Evolutionary conservation across 2,329 filamentous ascomycete species (phyloP).

Genomic region (Curvularia sp.): DNA sequence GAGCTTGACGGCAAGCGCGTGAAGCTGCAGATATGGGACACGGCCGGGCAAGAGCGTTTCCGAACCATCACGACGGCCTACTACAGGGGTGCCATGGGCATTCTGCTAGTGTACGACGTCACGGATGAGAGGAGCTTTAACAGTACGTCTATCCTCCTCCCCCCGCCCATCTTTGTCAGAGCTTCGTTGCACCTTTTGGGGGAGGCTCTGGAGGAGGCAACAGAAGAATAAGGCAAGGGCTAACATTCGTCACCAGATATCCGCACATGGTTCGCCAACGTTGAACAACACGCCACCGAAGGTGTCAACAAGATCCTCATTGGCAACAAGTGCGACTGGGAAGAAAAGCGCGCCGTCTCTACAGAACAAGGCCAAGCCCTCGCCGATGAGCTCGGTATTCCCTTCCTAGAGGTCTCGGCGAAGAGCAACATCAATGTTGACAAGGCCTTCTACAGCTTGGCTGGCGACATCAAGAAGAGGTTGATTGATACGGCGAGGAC

Average conservation of each 20-base stretch:
- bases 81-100: slow-evolving; percentile 98
- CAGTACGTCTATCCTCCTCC: slow-evolving; percentile 66
- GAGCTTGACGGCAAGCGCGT: slow-evolving; percentile 98
- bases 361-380: slow-evolving; percentile 92
- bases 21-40: slow-evolving; percentile 99
- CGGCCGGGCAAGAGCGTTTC: slow-evolving; percentile 97
- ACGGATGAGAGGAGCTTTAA: slow-evolving; percentile 96
- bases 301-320: slow-evolving; percentile 99
- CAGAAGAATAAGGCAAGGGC: slow-evolving; percentile 17
- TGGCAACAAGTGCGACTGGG: slow-evolving; percentile 99
- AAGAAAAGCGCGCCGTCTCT: slow-evolving; percentile 95
- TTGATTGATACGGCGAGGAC: slow-evolving; percentile 90
- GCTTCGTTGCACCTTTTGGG: not conserved
- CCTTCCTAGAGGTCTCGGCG: slow-evolving; percentile 97
- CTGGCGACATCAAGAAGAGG: slow-evolving; percentile 96
- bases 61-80: slow-evolving; percentile 98
- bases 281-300: slow-evolving; percentile 96
- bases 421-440: slow-evolving; percentile 99
- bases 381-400: slow-evolving; percentile 94
- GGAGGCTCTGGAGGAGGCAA: not conserved
- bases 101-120: slow-evolving; percentile 96
- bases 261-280: slow-evolving; percentile 98
- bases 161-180: not conserved
- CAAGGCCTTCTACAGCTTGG: slow-evolving; percentile 95
- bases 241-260: slow-evolving; percentile 71